A percentile compares a stretch with the other conserved stretches of the same genome.
phyloP scores from a whole-genome alignment of 805 yeast genomes.

The Wickerhamiella parazyma region DNA sequence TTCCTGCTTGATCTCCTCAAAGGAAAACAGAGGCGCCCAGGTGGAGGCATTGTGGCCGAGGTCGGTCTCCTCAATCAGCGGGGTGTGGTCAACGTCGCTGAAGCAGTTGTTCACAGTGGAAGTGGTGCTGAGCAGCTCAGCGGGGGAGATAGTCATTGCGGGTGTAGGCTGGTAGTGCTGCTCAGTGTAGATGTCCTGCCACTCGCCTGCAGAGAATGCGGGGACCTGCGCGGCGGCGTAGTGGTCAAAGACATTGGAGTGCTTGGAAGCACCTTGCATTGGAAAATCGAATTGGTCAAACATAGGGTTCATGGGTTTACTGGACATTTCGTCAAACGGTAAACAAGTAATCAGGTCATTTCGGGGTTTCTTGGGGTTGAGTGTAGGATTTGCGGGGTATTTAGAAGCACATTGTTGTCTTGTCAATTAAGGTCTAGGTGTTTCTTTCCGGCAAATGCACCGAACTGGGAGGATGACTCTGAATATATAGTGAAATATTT shows the following conservation, averaged over 20 bases:
- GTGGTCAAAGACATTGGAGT: conserved; percentile 25
- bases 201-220: conserved; percentile 5
- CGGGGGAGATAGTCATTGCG: conserved; percentile 17
- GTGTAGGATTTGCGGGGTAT: conserved; percentile 1
- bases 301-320: conserved; percentile 3
- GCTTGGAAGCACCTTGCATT: conserved; percentile 13
- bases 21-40: conserved; percentile 25
- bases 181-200: conserved; percentile 9
- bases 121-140: conserved; percentile 13
- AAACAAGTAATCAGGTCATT: not conserved
- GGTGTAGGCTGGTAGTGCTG: conserved; percentile 8
- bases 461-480: conserved; percentile 2
- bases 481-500: conserved; percentile 8
- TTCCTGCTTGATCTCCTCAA: conserved; percentile 18
- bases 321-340: not conserved
- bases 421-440: not conserved
- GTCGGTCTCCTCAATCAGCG: conserved; percentile 23
- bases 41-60: conserved; percentile 17
- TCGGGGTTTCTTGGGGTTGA: not conserved
- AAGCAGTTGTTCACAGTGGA: conserved; percentile 15
- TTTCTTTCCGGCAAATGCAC: conserved; percentile 7
- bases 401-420: conserved; percentile 9
- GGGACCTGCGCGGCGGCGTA: conserved; percentile 23
- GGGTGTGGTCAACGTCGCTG: conserved; percentile 17
- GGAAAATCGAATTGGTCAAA: conserved; percentile 9